These are phyloP conservation scores for Fraxinus greggii DNA, from an alignment of 305 asterid genomes.

Conservation along the genomic window DNA sequence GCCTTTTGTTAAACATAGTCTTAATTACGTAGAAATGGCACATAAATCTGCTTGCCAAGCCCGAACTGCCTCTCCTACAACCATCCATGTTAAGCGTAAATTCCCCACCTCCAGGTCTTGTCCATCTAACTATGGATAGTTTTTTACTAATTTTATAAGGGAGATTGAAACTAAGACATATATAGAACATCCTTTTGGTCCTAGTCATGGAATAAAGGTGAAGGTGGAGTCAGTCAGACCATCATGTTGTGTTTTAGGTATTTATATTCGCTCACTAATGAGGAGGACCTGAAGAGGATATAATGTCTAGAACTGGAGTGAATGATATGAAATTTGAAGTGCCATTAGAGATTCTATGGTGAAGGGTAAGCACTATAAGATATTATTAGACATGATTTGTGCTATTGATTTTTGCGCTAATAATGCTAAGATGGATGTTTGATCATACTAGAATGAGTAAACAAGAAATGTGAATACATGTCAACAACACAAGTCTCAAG, in stretches of 20 bases:
- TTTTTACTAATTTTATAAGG: neutral
- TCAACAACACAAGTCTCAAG: neutral
- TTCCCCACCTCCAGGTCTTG: neutral
- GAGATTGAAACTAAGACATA: neutral
- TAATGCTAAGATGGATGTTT: neutral
- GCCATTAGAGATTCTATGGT: neutral
- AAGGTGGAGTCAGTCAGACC: neutral
- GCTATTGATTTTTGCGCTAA: neutral
- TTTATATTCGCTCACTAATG: neutral
- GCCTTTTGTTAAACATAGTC: neutral
- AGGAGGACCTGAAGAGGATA: neutral
- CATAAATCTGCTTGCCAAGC: neutral
- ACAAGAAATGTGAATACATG: neutral
- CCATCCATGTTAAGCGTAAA: neutral
- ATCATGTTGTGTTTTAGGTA: neutral
- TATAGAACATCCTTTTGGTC: neutral
- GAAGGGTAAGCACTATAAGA: neutral
- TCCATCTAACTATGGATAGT: neutral
- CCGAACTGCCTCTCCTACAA: neutral
- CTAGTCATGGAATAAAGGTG: neutral
- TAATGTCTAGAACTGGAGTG: neutral
- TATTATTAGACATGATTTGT: neutral
- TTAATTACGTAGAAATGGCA: neutral
- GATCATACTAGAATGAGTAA: neutral
- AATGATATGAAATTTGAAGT: neutral